Evolutionary conservation across 164 flowering plant genomes (phyloP), one percentile per base, ranked within the genome.

Genomic region (Nymphaea thermarum): DNA sequence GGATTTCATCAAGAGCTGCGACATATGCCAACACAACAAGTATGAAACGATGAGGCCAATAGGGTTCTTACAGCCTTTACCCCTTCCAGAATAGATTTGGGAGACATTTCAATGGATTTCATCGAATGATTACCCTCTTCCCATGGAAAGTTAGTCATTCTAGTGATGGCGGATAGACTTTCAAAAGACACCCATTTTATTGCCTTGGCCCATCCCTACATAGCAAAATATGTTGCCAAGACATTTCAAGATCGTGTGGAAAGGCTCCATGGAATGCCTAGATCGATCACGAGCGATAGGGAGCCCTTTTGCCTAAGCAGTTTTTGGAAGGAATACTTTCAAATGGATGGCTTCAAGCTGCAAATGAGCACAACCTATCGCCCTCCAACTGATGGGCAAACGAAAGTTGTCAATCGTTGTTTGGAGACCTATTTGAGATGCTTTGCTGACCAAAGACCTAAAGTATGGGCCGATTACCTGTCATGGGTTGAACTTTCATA

Each of bases 241-340:
- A 4, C 44, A 36, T 64, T 64, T 2, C 6, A 25, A 6, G 8
- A 18, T 41, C 14, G 42, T 15, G 2, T 64, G 6, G 6, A 2
- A 11, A 18, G 8, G 12, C 66, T 64, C 7, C 66, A 64, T 25
- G 66, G 66, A 11, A 41, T 64, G 14, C 66, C 66, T 14, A 64
- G 43, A 36, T 64, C 44, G 25, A 64, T 64, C 8, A 6, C 42
- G 1, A 25, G 44, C 44, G 66, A 64, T 36, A 8, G 3, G 44
- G 66, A 64, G 3, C 14, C 12, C 44, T 25, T 25, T 0, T 25
- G 0, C 36, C 36, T 25, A 25, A 25, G 36, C 36, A 25, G 1
- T 25, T 64, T 64, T 64, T 64, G 66, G 66, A 43, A 42, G 25
- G 12, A 15, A n/a, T 64, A 25, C 1, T 64, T 64, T 36, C 66